Percentiles rank a stretch among this genome's conserved stretches.
phyloP scores from a whole-genome alignment of 2,329 filamentous ascomycete genomes.

The Daldinia eschscholtzii region DNA sequence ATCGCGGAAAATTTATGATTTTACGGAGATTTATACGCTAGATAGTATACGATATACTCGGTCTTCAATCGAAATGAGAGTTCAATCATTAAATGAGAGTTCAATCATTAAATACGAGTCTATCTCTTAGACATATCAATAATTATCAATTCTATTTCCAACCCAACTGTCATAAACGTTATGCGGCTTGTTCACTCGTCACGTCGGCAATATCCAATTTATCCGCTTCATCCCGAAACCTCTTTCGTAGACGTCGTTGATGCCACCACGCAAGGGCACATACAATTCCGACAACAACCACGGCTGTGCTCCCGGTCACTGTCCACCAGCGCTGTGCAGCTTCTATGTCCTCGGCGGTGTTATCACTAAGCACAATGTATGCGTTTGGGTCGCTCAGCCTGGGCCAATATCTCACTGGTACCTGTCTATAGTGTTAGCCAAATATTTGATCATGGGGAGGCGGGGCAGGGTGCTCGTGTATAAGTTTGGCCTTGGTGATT shows the following conservation, averaged over 20 bases:
- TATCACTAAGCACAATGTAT: conserved; percentile 48
- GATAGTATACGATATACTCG: neutral
- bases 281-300: conserved; percentile 46
- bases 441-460: neutral
- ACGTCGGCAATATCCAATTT: conserved; percentile 36
- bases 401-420: conserved; percentile 45
- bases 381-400: conserved; percentile 39
- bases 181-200: neutral
- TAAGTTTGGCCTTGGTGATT: neutral
- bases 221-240: conserved; percentile 50
- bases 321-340: conserved; percentile 50
- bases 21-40: neutral
- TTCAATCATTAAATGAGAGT: neutral
- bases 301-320: conserved; percentile 44
- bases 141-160: neutral
- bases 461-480: neutral
- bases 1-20: conserved; percentile 16
- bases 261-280: conserved; percentile 53
- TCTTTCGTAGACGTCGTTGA: conserved; percentile 49
- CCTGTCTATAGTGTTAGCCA: conserved; percentile 30
- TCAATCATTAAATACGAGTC: neutral
- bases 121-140: neutral
- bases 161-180: conserved; percentile 4
- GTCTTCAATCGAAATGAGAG: neutral
- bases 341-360: conserved; percentile 45